phyloP scores from a whole-genome alignment of 2,329 filamentous ascomycete genomes.

The Capronia americana region DNA sequence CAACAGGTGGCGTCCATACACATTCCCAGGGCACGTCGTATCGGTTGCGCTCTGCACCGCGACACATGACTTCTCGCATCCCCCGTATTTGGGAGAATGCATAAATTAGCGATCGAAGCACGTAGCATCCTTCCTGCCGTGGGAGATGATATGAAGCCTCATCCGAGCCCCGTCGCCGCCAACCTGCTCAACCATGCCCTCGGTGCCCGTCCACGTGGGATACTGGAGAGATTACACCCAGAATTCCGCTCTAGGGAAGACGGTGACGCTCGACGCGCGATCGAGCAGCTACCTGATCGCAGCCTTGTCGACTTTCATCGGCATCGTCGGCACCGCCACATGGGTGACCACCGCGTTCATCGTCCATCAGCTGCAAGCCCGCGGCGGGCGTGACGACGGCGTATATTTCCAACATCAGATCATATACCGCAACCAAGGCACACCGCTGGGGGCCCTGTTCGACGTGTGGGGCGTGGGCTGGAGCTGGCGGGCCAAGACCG shows the following conservation, averaged over 20 bases:
- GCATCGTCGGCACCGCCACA: constrained; percentile 11
- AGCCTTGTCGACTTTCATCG: constrained; percentile 9
- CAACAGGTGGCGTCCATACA: too few species aligned
- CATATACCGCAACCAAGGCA: constrained; percentile 12
- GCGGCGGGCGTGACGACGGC: constrained; percentile 1
- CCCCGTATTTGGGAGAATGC: too few species aligned
- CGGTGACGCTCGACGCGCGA: constrained; percentile 4
- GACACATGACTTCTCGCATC: too few species aligned
- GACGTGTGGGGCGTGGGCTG: neutral
- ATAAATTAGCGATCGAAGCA: too few species aligned
- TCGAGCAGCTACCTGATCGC: constrained; percentile 5
- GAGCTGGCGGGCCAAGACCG: neutral
- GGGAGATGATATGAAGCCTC: neutral
- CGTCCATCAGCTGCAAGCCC: constrained; percentile 8
- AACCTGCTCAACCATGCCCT: neutral
- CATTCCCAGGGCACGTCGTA: too few species aligned
- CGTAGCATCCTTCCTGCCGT: too few species aligned
- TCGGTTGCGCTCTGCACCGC: too few species aligned
- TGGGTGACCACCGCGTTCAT: neutral
- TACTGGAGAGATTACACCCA: neutral
- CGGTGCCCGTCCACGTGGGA: neutral
- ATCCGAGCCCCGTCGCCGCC: neutral
- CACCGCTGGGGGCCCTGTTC: constrained; percentile 1
- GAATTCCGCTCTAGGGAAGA: neutral
- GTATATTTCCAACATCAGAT: constrained; percentile 18